Evolutionary conservation across 176 grass and related monocot species (phyloP), one percentile per base, ranked within the genome.

Genomic region (Olyra latifolia): DNA sequence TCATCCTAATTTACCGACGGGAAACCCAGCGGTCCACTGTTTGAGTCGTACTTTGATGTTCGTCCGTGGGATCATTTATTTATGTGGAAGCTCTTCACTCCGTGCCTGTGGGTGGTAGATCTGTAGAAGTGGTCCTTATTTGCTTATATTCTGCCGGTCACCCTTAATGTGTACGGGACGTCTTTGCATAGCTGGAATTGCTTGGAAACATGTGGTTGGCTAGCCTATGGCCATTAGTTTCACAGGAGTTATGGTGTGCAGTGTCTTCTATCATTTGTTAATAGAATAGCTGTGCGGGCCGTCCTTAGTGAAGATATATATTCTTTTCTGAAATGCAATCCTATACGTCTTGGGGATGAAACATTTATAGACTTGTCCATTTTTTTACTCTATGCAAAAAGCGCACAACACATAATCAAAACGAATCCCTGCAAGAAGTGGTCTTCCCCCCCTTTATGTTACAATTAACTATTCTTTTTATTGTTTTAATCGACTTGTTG

Each of bases 111-210:
- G 25, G 56, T 66, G 46, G 71, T 85, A 85, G 72, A 85, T 85
- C 72, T 72, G 79, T 22, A 64, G 54, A 76, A 29, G 41, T 48
- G 57, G 82, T 77, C 72, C 41, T 77, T 74, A 17, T 74, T 74
- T 72, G 55, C 38, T 76, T 27, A 47, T 72, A 59, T 82, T 72
- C 42, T 66, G 8, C 66, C 9, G 29, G 59, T 47, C 82, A 71
- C 45, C 62, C 65, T 46, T 82, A 72, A 57, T 66, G 41, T 20
- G 40, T 76, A 85, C 38, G n/a, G 56, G 28, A 72, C 49, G 55
- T 66, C 62, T 43, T 50, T 77, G 66, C 71, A 70, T 71, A 71
- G 77, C 70, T 76, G 78, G 62, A 81, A 69, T 81, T 85, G 20
- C 56, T 76, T 56, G 7, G 29, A 76, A 86, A 63, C 30, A 46